Base-by-base conservation (phyloP, 1,139 yeast species). In the Hyphopichia buzzinii region DNA sequence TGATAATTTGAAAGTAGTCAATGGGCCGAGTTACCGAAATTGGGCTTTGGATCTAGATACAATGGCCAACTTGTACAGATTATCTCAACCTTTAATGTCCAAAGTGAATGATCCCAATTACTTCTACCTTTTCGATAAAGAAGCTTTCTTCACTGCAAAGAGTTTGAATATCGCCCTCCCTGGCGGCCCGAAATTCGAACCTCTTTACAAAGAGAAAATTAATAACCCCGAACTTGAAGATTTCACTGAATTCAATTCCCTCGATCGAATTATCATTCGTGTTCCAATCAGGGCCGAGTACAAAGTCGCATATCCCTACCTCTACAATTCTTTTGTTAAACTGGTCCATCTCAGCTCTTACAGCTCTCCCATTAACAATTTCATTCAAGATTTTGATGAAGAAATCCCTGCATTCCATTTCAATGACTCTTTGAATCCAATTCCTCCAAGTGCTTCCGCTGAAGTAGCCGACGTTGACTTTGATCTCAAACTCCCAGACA, bases 101-200 rank as follows among this genome's bases (percentile, higher is more conserved):
- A 82, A 79, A 39, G 50, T 64, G 3, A 59, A 64, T 8, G 84
- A 81, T 50, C 67, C 75, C 15, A 82, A 83, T 50, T 76, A 76
- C 46, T 73, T 62, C 44, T 84, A 84, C 50, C 61, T 88, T 28
- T 92, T 89, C 56, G 89, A 89, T 48, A 79, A 76, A 40, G 73
- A 82, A 39, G 72, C 96, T 0, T 85, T 92, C 44, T 78, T 84
- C 55, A 89, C 97, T 0, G 95, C 97, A 1, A 92, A 92, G 52
- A 92, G 95, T 6, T 69, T 94, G 40, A 89, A 89, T 52, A 73
- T 82, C 36, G 83, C 95, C 1, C 70, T 92, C 28, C 97, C 97
- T 0, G 96, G 96, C 3, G 99, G 98, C 0, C 98, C 99, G 4
- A 87, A 84, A 53, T 92, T 90, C 58, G 97, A 90, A 59, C 96